Evolutionary conservation across 208 protist genomes (phyloP), one percentile per base, ranked within the genome.

Genomic region (Leishmania turanica): DNA sequence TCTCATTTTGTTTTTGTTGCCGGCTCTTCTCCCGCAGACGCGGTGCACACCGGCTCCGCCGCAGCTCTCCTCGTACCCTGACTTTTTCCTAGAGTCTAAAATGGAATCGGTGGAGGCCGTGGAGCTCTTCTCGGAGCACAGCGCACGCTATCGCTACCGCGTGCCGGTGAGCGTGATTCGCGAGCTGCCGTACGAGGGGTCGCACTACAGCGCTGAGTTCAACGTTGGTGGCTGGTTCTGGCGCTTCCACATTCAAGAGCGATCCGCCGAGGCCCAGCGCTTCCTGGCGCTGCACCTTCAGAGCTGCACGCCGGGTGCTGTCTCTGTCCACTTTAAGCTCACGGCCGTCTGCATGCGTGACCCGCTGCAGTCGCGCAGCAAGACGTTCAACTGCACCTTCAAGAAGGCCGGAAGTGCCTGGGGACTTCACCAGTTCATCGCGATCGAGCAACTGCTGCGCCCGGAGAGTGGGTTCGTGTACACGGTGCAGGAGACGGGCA

Each of bases 351-450:
- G 86, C 86, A 91, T 90, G 56, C 79, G 85, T 53, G 91, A 98
- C 78, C 90, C 91, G 17, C 83, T 87, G 58, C 80, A 80, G 69
- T 93, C 89, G 56, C 92, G 92, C 78, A 91, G 87, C 62, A 93
- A 96, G 81, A 90, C 88, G 1, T 98, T 98, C 84, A 90, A 92
- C 84, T 98, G 95, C 84, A 89, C 90, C 27, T 98, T 97, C 81
- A 92, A 92, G 72, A 94, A 93, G 82, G 87, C 88, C 1, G 91
- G 92, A 53, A 95, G 88, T 74, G 95, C 95, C 21, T 98, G 93
- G 92, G 95, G 95, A 8, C 87, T 98, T 75, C 94, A 98, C 79
- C 91, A 96, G 83, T 98, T 98, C 70, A 91, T 97, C 60, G 71
- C 87, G 17, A 84, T 96, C 42, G 70, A 84, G 17, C 77, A 85